These are phyloP conservation scores for Fusarium palustre DNA, from an alignment of 2,329 filamentous ascomycete species.

Conservation along the genomic window DNA sequence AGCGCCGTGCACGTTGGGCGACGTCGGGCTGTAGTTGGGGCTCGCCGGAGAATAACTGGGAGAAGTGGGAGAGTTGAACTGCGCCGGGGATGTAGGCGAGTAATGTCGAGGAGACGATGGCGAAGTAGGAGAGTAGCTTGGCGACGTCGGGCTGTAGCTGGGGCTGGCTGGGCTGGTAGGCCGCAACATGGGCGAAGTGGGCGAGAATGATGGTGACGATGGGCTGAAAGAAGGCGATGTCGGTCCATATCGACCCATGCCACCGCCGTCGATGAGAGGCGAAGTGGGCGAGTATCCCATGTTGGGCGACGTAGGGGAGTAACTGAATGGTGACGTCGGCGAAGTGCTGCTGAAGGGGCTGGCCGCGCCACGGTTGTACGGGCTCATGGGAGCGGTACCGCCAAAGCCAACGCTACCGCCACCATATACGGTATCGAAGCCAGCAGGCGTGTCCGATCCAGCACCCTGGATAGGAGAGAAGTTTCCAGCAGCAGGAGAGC, in stretches of 20 bases:
- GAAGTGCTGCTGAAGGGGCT: slow-evolving; percentile 82
- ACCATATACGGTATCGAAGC: slow-evolving; percentile 73
- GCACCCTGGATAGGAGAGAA: slow-evolving; percentile 83
- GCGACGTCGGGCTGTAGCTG: slow-evolving; percentile 74
- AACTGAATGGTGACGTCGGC: slow-evolving; percentile 73
- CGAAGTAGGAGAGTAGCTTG: slow-evolving; percentile 72
- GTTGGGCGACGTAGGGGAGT: slow-evolving; percentile 82
- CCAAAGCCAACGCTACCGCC: slow-evolving; percentile 62
- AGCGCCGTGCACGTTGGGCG: slow-evolving; percentile 62
- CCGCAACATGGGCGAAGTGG: slow-evolving; percentile 69
- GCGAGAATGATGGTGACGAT: slow-evolving; percentile 72
- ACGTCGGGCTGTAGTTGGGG: slow-evolving; percentile 78
- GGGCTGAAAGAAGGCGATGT: slow-evolving; percentile 73
- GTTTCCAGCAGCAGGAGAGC: slow-evolving; percentile 71
- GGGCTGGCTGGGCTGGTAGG: slow-evolving; percentile 67
- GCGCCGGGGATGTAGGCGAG: slow-evolving; percentile 77
- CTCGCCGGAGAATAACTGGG: slow-evolving; percentile 78
- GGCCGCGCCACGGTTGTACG: slow-evolving; percentile 72
- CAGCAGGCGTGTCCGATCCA: slow-evolving; percentile 76
- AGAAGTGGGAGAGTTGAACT: slow-evolving; percentile 80
- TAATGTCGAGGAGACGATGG: slow-evolving; percentile 68
- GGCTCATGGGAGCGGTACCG: slow-evolving; percentile 65
- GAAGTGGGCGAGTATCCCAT: slow-evolving; percentile 82
- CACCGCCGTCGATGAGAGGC: slow-evolving; percentile 65
- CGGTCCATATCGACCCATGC: slow-evolving; percentile 63